Percentiles rank a stretch among this genome's conserved stretches.
phyloP scores from a whole-genome alignment of 192 early-diverging fungal species.

The Umbelopsis isabellina region DNA sequence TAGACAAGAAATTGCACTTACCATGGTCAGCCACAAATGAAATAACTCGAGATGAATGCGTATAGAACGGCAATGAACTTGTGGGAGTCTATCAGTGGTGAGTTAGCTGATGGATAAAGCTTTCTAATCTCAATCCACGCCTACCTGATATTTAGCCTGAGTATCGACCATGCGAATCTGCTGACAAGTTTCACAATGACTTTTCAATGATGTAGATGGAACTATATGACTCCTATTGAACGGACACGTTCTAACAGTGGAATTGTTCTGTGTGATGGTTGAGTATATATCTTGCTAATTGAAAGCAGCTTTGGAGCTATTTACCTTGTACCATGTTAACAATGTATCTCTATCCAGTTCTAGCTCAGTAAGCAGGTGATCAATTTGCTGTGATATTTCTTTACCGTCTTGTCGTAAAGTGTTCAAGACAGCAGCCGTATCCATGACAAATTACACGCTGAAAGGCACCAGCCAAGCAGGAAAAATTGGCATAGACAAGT shows the following conservation, averaged over 20 bases:
- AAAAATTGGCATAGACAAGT: too few relatives aligned
- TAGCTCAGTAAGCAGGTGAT: not conserved
- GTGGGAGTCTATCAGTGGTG: not conserved
- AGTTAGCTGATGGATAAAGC: too few relatives aligned
- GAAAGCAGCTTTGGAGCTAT: too few relatives aligned
- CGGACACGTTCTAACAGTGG: not conserved
- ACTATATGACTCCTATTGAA: not conserved
- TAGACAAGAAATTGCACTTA: not conserved
- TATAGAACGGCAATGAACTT: constrained; percentile 10
- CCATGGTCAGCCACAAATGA: not conserved
- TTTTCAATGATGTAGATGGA: not conserved
- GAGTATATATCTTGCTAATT: not conserved
- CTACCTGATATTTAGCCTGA: not conserved
- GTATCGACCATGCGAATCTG: not conserved
- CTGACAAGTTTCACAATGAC: not conserved
- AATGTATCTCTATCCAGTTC: not conserved
- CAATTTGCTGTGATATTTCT: not conserved
- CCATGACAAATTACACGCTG: too few relatives aligned
- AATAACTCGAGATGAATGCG: not conserved
- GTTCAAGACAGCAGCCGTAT: not conserved
- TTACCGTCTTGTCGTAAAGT: constrained; percentile 2
- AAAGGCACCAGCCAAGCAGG: too few relatives aligned
- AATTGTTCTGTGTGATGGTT: not conserved
- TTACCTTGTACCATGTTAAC: constrained; percentile 16
- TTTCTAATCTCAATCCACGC: not conserved